Base-by-base conservation (phyloP, 805 yeast genomes). In the Ogataea chonburiensis region DNA sequence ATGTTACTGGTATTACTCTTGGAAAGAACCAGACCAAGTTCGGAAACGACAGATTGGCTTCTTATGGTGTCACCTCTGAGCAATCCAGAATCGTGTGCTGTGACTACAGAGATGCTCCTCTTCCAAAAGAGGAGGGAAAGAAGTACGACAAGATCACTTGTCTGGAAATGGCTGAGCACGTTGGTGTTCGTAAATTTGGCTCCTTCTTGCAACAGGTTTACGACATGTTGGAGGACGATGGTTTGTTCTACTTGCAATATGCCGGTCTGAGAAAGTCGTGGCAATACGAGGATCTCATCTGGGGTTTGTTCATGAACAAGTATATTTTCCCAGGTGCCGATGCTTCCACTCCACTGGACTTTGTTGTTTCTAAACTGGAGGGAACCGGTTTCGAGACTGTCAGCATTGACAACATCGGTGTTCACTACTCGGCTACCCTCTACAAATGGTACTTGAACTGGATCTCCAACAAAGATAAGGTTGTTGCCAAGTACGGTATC, bases 261-360 rank as follows among this genome's bases (percentile, higher is more conserved):
- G 89, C 96, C 34, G 96, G 96, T 37, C 67, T 87, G 54, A 79
- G 96, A 70, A 88, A 87, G 68, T 70, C 75, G 41, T 87, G 96
- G 96, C 96, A 87, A 68, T 87, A 86, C 65, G 96, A 87, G 68
- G 96, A 87, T 63, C 73, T 87, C 56, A 71, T 79, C 64, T 87
- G 96, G 96, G 96, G 96, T 53, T 71, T 88, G 60, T 87, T 87
- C 66, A 88, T 87, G 96, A 87, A 88, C 78, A 87, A 86, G 71
- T 87, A 86, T 66, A 82, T 87, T 60, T 87, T 87, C 86, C 96
- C 96, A 28, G 96, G 96, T 66, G 96, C 96, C 34, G 96, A 87
- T 67, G 96, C 96, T 31, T 86, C 95, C 5, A 88, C 96, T 39
- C 96, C 96, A 24, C 74, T 88, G 52, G 86, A 86, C 42, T 88